phyloP scores from a whole-genome alignment of 2,329 filamentous ascomycete species.

The Akanthomyces muscarius region DNA sequence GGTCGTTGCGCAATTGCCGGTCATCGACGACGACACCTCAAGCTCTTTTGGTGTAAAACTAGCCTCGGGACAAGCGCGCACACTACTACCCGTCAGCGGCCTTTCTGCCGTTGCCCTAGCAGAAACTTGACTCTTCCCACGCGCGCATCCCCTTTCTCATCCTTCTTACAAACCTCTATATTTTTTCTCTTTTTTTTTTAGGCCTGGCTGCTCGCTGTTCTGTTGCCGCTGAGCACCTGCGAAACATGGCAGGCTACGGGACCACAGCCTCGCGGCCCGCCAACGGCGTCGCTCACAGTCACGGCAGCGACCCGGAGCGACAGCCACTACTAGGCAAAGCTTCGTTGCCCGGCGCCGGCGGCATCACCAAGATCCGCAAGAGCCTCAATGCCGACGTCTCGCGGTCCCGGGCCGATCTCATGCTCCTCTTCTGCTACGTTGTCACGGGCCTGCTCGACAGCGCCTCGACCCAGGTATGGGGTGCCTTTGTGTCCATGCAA shows the following conservation, averaged over 20 bases:
- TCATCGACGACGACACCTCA: too few species aligned
- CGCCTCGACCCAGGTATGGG: conserved; percentile 71
- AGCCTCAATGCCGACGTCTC: conserved; percentile 46
- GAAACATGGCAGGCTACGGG: conserved; percentile 21
- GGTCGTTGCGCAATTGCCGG: too few species aligned
- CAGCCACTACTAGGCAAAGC: conserved; percentile 33
- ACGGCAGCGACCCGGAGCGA: conserved; percentile 26
- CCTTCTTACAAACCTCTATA: neutral
- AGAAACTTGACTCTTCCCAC: neutral
- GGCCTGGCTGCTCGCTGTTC: too few species aligned
- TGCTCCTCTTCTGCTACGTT: conserved; percentile 68
- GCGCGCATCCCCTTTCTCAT: neutral
- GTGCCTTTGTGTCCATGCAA: conserved; percentile 80
- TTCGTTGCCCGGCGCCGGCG: neutral
- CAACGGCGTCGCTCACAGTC: conserved; percentile 16
- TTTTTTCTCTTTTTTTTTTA: neutral
- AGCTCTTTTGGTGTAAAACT: neutral
- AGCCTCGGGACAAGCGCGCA: neutral
- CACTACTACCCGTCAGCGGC: too few species aligned
- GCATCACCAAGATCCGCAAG: conserved; percentile 28
- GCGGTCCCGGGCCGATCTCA: conserved; percentile 61
- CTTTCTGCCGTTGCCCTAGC: neutral
- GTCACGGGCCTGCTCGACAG: conserved; percentile 76
- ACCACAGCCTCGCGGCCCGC: conserved; percentile 14
- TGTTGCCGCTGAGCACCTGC: neutral